phyloP scores from a whole-genome alignment of 495 filamentous ascomycete species.

The Neurospora sp. region DNA sequence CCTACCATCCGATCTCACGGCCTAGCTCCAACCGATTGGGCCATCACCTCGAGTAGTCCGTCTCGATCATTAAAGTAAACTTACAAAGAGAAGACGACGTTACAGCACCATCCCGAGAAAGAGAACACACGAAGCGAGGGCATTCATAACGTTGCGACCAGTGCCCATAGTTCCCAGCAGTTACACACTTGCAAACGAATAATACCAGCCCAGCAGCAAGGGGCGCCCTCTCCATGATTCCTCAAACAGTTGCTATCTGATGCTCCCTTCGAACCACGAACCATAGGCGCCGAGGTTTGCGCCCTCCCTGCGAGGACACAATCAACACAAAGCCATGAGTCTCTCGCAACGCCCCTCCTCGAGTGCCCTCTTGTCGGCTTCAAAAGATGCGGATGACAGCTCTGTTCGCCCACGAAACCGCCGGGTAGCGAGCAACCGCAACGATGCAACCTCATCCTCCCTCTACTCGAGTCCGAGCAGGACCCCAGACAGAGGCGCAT shows the following conservation, averaged over 20 bases:
- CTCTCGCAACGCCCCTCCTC: slow-evolving; percentile 17
- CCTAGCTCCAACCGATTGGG: neutral
- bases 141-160: neutral
- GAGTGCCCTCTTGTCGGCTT: slow-evolving; percentile 13
- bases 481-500: slow-evolving; percentile 23
- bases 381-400: slow-evolving; percentile 13
- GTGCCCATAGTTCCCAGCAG: neutral
- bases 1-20: neutral
- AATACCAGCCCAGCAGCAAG: neutral
- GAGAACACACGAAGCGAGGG: neutral
- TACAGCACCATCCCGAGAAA: neutral
- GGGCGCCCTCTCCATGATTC: neutral
- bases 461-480: slow-evolving; percentile 16
- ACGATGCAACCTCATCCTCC: slow-evolving; percentile 8
- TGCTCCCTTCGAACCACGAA: slow-evolving; percentile 10
- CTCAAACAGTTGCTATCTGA: slow-evolving; percentile 15
- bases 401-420: slow-evolving; percentile 23
- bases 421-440: slow-evolving; percentile 8
- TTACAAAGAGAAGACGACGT: neutral
- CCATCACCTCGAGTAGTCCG: neutral
- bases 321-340: slow-evolving; percentile 19
- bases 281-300: slow-evolving; percentile 18
- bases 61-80: neutral
- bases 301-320: slow-evolving; percentile 16
- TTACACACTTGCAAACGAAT: neutral